Evolutionary conservation across 352 stramenopile species (phyloP).

Genomic region (Phytophthora tubulina): DNA sequence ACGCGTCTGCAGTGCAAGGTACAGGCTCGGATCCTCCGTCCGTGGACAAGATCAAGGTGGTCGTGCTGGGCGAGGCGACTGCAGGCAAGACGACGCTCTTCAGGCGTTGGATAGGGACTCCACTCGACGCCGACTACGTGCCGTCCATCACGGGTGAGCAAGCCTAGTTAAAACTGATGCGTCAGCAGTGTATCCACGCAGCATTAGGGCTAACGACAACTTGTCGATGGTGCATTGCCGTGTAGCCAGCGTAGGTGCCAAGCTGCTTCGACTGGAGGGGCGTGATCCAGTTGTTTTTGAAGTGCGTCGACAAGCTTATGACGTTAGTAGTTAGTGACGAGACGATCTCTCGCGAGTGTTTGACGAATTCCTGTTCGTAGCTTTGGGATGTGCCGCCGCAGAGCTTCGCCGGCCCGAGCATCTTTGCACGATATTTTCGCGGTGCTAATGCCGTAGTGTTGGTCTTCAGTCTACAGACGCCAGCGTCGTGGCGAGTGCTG

Average conservation of each 20-base stretch:
- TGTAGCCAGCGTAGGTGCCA: slow-evolving; percentile 59
- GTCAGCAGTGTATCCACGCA: background rate
- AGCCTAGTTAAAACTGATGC: background rate
- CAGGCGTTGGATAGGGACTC: slow-evolving; percentile 51
- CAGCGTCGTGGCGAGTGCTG: slow-evolving; percentile 41
- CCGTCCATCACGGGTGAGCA: slow-evolving; percentile 54
- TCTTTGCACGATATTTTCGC: slow-evolving; percentile 58
- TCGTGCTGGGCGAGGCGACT: slow-evolving; percentile 48
- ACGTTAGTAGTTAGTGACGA: background rate
- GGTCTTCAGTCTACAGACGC: slow-evolving; percentile 50
- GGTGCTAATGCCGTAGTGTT: slow-evolving; percentile 46
- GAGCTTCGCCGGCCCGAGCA: slow-evolving; percentile 54
- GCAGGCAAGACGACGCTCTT: slow-evolving; percentile 73
- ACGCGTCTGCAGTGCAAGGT: slow-evolving; percentile 25
- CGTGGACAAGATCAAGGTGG: slow-evolving; percentile 57
- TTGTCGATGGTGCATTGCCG: slow-evolving; percentile 2
- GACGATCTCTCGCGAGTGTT: background rate
- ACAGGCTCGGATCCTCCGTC: background rate
- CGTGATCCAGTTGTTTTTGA: slow-evolving; percentile 51
- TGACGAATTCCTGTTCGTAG: slow-evolving; percentile 29
- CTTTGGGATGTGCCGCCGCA: slow-evolving; percentile 71
- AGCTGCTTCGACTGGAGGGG: slow-evolving; percentile 59
- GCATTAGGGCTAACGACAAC: slow-evolving; percentile 1
- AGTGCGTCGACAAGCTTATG: slow-evolving; percentile 30
- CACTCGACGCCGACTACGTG: slow-evolving; percentile 27